Percentiles rank a stretch among this genome's conserved stretches.
These are phyloP conservation scores for Paspalum notatum DNA, from an alignment of 176 grass and related monocot species.

Conservation along the genomic window DNA sequence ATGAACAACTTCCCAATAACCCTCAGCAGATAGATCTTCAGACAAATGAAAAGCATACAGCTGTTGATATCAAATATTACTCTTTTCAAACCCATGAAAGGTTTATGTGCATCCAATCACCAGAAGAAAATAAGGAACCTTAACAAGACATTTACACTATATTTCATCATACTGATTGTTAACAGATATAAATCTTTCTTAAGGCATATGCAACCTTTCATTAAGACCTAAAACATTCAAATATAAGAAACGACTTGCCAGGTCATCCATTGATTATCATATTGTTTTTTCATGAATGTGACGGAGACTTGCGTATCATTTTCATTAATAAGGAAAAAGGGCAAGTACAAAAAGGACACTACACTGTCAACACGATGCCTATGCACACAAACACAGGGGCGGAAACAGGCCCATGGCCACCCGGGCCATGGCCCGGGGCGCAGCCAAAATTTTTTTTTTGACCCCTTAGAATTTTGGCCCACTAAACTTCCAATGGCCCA, in stretches of 20 bases:
- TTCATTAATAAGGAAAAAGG: too few species aligned
- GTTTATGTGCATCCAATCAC: slow-evolving; percentile 18
- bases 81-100: neutral
- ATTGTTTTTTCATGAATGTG: too few species aligned
- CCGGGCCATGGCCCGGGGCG: too few species aligned
- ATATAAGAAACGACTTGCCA: slow-evolving; percentile 14
- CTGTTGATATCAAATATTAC: slow-evolving; percentile 2
- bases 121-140: slow-evolving; percentile 25
- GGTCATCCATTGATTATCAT: neutral
- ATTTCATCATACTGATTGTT: neutral
- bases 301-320: too few species aligned
- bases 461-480: too few species aligned
- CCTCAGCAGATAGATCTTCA: slow-evolving; percentile 10
- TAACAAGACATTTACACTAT: slow-evolving; percentile 16
- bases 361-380: too few species aligned
- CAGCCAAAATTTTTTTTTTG: too few species aligned
- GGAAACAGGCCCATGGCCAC: too few species aligned
- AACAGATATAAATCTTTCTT: neutral
- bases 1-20: slow-evolving; percentile 4
- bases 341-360: too few species aligned
- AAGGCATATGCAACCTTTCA: neutral
- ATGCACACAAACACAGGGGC: too few species aligned
- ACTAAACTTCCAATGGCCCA: too few species aligned
- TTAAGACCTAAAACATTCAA: slow-evolving; percentile 9
- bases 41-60: slow-evolving; percentile 4